phyloP scores from a whole-genome alignment of 768 basidiomycete genomes.

The Exidia glandulosa region DNA sequence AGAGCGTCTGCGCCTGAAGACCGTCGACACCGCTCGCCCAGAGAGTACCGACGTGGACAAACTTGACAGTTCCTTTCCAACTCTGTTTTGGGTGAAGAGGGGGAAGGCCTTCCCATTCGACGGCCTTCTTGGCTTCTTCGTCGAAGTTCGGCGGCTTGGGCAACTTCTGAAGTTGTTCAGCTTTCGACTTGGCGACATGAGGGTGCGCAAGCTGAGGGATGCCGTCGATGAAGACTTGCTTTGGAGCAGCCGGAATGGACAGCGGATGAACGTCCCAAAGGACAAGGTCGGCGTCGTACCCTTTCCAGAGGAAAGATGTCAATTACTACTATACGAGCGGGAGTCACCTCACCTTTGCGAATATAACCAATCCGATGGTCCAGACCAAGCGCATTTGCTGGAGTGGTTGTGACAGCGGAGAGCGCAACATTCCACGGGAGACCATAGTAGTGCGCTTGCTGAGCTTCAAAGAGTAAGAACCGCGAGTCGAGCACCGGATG shows the following conservation, averaged over 20 bases:
- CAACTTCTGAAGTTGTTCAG: slow-evolving; percentile 17
- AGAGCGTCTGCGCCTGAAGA: background rate
- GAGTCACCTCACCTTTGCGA: slow-evolving; percentile 1
- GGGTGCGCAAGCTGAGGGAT: slow-evolving; percentile 21
- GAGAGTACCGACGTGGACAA: slow-evolving; percentile 19
- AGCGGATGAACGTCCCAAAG: slow-evolving; percentile 23
- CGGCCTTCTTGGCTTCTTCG: slow-evolving; percentile 19
- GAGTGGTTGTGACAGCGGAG: slow-evolving; percentile 21
- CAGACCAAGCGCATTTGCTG: slow-evolving; percentile 27
- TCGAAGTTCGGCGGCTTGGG: slow-evolving; percentile 19
- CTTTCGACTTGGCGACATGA: slow-evolving; percentile 13
- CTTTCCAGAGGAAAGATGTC: slow-evolving; percentile 11
- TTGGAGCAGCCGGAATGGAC: slow-evolving; percentile 26
- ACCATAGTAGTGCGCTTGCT: slow-evolving; percentile 24
- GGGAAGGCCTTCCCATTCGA: slow-evolving; percentile 23
- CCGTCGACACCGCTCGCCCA: slow-evolving; percentile 1
- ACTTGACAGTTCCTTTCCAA: slow-evolving; percentile 16
- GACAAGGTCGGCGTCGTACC: slow-evolving; percentile 14
- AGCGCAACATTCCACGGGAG: slow-evolving; percentile 22
- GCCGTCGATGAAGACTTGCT: slow-evolving; percentile 32
- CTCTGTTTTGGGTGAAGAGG: slow-evolving; percentile 17
- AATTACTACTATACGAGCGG: background rate
- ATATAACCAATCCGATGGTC: slow-evolving; percentile 28
- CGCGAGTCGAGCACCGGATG: slow-evolving; percentile 33
- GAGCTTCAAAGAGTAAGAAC: slow-evolving; percentile 26